Conservation (phyloP, 352 stramenopile species). For the Globisporangium camurandrum region DNA sequence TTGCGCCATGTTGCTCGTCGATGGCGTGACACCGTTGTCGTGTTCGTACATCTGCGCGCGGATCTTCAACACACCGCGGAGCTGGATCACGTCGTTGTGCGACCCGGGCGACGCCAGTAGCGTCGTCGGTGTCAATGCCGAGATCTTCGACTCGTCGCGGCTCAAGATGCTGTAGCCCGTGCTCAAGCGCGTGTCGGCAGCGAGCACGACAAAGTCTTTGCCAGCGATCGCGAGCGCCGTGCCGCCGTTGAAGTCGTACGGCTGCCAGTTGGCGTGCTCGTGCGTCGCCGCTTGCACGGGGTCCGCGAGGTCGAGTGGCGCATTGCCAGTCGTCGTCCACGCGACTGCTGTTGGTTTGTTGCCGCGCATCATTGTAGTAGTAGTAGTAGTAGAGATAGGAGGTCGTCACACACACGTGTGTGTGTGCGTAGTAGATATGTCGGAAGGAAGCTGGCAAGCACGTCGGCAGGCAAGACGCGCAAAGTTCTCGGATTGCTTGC, state of each 20-base stretch:
- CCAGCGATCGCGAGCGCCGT: constrained; percentile 91
- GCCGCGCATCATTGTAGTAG: constrained; percentile 7
- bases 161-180: constrained; percentile 97
- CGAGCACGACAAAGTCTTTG: constrained; percentile 95
- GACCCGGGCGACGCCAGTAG: constrained; percentile 74
- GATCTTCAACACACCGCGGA: constrained; percentile 74
- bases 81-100: constrained; percentile 83
- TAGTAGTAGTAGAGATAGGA: too few relatives aligned
- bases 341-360: constrained; percentile 42
- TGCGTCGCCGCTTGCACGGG: constrained; percentile 26
- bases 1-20: constrained; percentile 90
- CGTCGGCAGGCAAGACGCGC: too few relatives aligned
- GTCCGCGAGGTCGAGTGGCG: constrained; percentile 28
- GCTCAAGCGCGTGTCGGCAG: constrained; percentile 93
- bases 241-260: constrained; percentile 84
- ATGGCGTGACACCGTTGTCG: constrained; percentile 94
- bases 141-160: constrained; percentile 91
- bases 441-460: too few relatives aligned
- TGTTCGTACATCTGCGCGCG: constrained; percentile 88
- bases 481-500: too few relatives aligned
- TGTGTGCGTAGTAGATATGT: too few relatives aligned
- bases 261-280: constrained; percentile 58
- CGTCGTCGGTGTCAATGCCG: constrained; percentile 59
- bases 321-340: constrained; percentile 60
- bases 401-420: too few relatives aligned